These are phyloP conservation scores for Metarhizium guizhouense DNA, from an alignment of 2,329 filamentous ascomycete genomes.

Conservation along the genomic window DNA sequence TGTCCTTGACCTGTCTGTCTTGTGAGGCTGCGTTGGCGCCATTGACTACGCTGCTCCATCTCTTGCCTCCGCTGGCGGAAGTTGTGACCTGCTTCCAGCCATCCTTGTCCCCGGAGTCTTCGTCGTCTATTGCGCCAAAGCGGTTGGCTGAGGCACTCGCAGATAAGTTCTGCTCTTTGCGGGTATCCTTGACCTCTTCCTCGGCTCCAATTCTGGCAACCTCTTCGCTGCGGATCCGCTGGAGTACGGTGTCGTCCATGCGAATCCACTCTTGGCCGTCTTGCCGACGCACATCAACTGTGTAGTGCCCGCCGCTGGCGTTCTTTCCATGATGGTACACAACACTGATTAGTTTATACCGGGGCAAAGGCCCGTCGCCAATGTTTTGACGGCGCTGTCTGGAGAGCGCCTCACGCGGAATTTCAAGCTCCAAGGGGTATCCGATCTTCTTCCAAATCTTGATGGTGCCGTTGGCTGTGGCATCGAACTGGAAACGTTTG, in stretches of 20 bases:
- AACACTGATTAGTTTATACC: slow-evolving; percentile 79
- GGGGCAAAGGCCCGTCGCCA: slow-evolving; percentile 61
- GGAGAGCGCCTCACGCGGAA: slow-evolving; percentile 83
- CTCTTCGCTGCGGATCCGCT: slow-evolving; percentile 76
- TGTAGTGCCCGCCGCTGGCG: slow-evolving; percentile 92
- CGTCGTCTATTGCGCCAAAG: slow-evolving; percentile 61
- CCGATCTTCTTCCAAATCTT: slow-evolving; percentile 99
- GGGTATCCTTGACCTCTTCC: slow-evolving; percentile 56
- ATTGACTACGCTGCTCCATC: slow-evolving; percentile 60
- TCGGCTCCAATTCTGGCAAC: slow-evolving; percentile 80
- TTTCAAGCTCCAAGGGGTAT: slow-evolving; percentile 89
- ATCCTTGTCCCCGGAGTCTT: slow-evolving; percentile 56
- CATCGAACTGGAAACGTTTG: slow-evolving; percentile 96
- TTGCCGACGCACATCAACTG: slow-evolving; percentile 89
- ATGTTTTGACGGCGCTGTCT: slow-evolving; percentile 57
- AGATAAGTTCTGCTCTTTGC: slow-evolving; percentile 14
- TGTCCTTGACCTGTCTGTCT: slow-evolving; percentile 50
- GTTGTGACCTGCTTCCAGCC: slow-evolving; percentile 76
- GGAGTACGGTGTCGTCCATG: slow-evolving; percentile 86
- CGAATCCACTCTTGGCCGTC: slow-evolving; percentile 95
- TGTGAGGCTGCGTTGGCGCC: slow-evolving; percentile 49
- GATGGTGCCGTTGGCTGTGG: slow-evolving; percentile 67
- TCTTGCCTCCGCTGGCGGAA: slow-evolving; percentile 56
- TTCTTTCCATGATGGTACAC: slow-evolving; percentile 98
- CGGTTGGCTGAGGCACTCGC: slow-evolving; percentile 53